phyloP scores from a whole-genome alignment of 2,329 filamentous ascomycete genomes.

The Sarocladium brachiariae region DNA sequence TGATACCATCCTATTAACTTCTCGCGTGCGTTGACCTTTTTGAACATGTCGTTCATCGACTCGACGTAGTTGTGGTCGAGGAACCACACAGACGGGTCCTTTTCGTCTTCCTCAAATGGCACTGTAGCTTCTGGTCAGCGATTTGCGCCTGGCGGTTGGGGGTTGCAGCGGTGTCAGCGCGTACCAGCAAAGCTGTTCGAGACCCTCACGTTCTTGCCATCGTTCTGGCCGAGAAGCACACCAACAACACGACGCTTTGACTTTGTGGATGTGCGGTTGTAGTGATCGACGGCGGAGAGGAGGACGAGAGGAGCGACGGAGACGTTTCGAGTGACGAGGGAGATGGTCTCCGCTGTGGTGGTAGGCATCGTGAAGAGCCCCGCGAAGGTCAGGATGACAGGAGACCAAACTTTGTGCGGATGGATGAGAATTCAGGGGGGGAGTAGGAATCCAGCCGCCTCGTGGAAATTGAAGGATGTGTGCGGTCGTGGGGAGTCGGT shows the following conservation, averaged over 20 bases:
- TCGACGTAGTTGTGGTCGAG: constrained; percentile 99
- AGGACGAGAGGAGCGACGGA: constrained; percentile 96
- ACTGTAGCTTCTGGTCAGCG: constrained; percentile 45
- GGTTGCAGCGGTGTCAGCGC: constrained; percentile 14
- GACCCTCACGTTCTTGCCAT: constrained; percentile 91
- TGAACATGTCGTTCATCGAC: constrained; percentile 99
- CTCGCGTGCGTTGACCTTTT: constrained; percentile 98
- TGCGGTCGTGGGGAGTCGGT: constrained; percentile 6
- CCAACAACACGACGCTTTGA: constrained; percentile 84
- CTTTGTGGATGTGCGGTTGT: constrained; percentile 82
- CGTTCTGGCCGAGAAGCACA: constrained; percentile 89
- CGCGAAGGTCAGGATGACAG: neutral
- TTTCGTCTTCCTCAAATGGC: constrained; percentile 97
- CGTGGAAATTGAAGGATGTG: constrained; percentile 6
- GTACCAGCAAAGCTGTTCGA: constrained; percentile 98
- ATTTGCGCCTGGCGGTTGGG: constrained; percentile 4
- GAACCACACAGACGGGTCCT: constrained; percentile 98
- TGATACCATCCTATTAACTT: constrained; percentile 99
- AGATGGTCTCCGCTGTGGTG: constrained; percentile 93
- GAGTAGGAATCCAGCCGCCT: neutral
- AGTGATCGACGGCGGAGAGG: constrained; percentile 96
- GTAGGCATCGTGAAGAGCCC: constrained; percentile 66
- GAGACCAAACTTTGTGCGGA: neutral
- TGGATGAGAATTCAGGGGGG: constrained; percentile 13
- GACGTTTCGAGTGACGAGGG: constrained; percentile 88